phyloP scores from a whole-genome alignment of 2,329 filamentous ascomycete genomes.

The Ascosphaera aggregata region DNA sequence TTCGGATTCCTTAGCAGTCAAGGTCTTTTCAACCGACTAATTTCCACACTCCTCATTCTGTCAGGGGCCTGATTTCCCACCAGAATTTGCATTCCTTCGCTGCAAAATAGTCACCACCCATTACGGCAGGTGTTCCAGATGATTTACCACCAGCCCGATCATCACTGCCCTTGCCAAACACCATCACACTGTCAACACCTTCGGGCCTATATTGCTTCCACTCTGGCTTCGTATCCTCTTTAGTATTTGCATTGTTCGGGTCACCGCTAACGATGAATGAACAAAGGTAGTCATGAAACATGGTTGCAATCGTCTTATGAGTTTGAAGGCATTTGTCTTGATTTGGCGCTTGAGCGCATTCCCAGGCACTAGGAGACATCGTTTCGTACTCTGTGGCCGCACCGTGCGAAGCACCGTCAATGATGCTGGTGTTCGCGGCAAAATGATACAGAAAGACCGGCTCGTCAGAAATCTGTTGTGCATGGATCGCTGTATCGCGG shows the following conservation, averaged over 20 bases:
- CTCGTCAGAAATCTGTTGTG: conserved; percentile 9
- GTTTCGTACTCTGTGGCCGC: conserved; percentile 27
- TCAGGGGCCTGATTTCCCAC: conserved; percentile 11
- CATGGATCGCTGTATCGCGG: conserved; percentile 21
- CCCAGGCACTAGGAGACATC: conserved; percentile 9
- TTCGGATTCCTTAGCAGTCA: too few relatives aligned
- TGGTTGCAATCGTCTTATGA: conserved; percentile 21
- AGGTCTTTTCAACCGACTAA: too few relatives aligned
- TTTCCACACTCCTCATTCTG: conserved; percentile 2
- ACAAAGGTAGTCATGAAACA: conserved; percentile 24
- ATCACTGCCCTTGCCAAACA: conserved; percentile 25
- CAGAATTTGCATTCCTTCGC: conserved; percentile 25
- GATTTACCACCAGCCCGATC: conserved; percentile 22
- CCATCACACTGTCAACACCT: conserved; percentile 16
- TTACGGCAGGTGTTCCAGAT: conserved; percentile 17
- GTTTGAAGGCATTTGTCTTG: conserved; percentile 15
- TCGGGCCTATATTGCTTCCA: conserved; percentile 15
- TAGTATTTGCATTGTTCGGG: conserved; percentile 17
- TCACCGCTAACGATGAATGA: conserved; percentile 26
- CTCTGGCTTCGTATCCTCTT: conserved; percentile 10
- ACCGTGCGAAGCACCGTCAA: conserved; percentile 24
- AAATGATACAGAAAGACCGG: conserved; percentile 31
- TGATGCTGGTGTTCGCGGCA: conserved; percentile 23
- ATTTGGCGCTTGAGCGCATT: conserved; percentile 4
- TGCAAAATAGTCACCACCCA: conserved; percentile 20